These are phyloP conservation scores for Ilex paraguariensis DNA, from an alignment of 305 asterid species.

Conservation along the genomic window DNA sequence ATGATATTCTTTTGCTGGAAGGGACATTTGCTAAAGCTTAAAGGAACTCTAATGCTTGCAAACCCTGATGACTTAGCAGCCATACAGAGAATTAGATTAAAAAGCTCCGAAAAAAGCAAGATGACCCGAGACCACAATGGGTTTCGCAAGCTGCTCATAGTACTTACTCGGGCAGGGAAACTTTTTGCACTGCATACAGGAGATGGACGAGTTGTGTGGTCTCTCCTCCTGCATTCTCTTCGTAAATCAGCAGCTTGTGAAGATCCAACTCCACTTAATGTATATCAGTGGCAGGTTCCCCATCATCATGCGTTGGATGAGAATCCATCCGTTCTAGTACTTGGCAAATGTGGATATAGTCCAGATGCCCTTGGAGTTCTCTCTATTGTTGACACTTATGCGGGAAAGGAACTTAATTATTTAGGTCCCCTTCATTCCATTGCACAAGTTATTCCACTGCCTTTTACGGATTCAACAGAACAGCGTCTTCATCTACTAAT, in stretches of 20 bases:
- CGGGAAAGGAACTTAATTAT: conserved; percentile 69
- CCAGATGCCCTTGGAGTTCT: conserved; percentile 70
- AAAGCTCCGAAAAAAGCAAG: conserved; percentile 83
- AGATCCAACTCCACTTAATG: conserved; percentile 64
- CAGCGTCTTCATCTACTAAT: conserved; percentile 78
- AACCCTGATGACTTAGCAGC: conserved; percentile 86
- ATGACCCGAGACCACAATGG: conserved; percentile 91
- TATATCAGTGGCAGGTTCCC: conserved; percentile 95
- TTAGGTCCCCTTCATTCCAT: conserved; percentile 70
- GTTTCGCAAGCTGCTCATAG: conserved; percentile 62
- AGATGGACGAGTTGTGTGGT: conserved; percentile 77
- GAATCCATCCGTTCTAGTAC: conserved; percentile 84
- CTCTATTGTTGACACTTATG: conserved; percentile 78
- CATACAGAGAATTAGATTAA: conserved; percentile 72
- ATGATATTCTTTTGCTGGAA: conserved; percentile 22
- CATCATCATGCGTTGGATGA: conserved; percentile 98
- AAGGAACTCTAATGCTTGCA: conserved; percentile 91
- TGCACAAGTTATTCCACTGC: conserved; percentile 68
- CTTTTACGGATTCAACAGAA: conserved; percentile 81
- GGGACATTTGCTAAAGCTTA: conserved; percentile 96
- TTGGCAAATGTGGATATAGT: conserved; percentile 77
- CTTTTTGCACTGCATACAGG: conserved; percentile 91
- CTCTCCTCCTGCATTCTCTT: conserved; percentile 49
- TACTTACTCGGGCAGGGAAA: conserved; percentile 88
- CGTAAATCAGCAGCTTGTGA: conserved; percentile 67